These are phyloP conservation scores for Cadophora sp. DNA, from an alignment of 2,329 filamentous ascomycete species.

Conservation along the genomic window DNA sequence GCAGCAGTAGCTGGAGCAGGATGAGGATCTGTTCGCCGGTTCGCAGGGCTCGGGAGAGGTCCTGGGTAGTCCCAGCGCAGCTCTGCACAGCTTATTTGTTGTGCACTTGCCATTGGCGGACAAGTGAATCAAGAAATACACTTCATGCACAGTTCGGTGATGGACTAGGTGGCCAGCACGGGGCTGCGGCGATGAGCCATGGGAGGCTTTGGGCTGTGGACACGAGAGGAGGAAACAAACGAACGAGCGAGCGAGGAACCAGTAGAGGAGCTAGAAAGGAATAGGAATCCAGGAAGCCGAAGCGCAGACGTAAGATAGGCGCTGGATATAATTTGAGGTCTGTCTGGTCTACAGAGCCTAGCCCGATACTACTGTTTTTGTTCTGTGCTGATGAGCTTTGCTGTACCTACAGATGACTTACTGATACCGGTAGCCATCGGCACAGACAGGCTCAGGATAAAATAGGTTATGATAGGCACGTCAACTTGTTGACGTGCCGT, in stretches of 20 bases:
- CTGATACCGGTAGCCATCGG: background rate
- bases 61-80: background rate
- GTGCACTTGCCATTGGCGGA: conserved; percentile 11
- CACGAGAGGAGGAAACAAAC: background rate
- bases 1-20: background rate
- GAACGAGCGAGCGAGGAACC: background rate
- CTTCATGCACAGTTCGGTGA: conserved; percentile 16
- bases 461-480: background rate
- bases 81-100: conserved; percentile 5
- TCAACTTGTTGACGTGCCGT: background rate
- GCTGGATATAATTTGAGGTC: background rate
- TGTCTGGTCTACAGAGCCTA: background rate
- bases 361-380: background rate
- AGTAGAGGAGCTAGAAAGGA: background rate
- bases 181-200: conserved; percentile 7
- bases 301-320: background rate
- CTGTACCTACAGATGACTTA: background rate
- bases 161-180: conserved; percentile 8
- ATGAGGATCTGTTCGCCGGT: conserved; percentile 3
- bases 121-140: conserved; percentile 12
- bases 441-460: background rate
- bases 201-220: background rate
- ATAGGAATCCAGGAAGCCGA: background rate
- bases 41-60: conserved; percentile 8
- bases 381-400: background rate